Conservation (phyloP, 2,329 filamentous ascomycete genomes). For the Diaporthe batatas region DNA sequence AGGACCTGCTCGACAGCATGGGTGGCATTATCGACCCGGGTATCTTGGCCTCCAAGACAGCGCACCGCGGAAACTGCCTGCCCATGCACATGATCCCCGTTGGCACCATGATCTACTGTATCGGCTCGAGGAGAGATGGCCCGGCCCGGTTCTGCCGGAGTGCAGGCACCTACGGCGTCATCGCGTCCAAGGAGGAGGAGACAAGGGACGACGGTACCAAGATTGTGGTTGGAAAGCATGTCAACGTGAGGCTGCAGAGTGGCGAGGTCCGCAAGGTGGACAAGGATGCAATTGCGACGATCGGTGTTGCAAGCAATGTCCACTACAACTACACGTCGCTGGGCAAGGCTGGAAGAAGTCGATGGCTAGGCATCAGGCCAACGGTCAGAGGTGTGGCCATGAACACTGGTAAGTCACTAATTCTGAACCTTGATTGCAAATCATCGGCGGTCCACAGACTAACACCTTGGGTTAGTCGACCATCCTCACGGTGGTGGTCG, state of each 20-base stretch:
- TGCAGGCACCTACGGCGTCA: conserved; percentile 90
- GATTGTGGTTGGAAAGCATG: conserved; percentile 79
- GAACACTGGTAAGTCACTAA: conserved; percentile 81
- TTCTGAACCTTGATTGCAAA: background rate
- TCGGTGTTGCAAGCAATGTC: conserved; percentile 93
- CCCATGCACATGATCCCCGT: conserved; percentile 96
- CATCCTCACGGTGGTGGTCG: conserved; percentile 99
- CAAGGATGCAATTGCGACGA: conserved; percentile 93
- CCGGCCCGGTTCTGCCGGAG: conserved; percentile 93
- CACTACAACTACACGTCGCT: conserved; percentile 91
- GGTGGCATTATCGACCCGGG: conserved; percentile 93
- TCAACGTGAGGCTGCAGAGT: conserved; percentile 89
- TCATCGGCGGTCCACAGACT: conserved; percentile 20
- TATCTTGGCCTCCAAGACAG: conserved; percentile 94
- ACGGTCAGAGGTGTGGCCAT: conserved; percentile 98
- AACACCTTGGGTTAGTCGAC: conserved; percentile 69
- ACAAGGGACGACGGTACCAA: conserved; percentile 70
- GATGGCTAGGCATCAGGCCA: conserved; percentile 94
- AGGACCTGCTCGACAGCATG: conserved; percentile 90
- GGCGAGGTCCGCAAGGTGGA: conserved; percentile 91
- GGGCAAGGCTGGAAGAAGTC: conserved; percentile 93
- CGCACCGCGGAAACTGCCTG: conserved; percentile 93
- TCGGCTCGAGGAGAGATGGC: conserved; percentile 80
- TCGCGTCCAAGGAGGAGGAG: conserved; percentile 90
- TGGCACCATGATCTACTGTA: conserved; percentile 92